Percentiles rank a stretch among this genome's conserved stretches.
phyloP scores from a whole-genome alignment of 2,329 filamentous ascomycete species.

The Trichoderma oligosporum region DNA sequence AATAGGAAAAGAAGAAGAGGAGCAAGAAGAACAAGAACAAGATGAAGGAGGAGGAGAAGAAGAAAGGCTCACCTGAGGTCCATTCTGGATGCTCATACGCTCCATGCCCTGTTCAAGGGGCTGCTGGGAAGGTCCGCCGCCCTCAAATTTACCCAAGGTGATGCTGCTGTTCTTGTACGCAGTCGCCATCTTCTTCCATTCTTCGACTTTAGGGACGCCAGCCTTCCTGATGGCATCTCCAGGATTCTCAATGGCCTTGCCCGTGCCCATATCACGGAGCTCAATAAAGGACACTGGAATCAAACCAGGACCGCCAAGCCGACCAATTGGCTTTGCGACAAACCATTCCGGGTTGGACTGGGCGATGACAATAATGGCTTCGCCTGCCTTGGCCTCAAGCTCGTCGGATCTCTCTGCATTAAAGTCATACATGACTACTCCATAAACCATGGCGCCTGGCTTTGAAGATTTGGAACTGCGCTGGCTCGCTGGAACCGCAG shows the following conservation, averaged over 20 bases:
- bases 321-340: constrained; percentile 96
- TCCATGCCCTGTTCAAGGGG: constrained; percentile 68
- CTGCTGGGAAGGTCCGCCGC: constrained; percentile 42
- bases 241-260: constrained; percentile 75
- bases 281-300: constrained; percentile 97
- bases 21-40: too few species aligned
- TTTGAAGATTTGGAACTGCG: constrained; percentile 49
- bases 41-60: too few species aligned
- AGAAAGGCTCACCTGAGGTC: constrained; percentile 26
- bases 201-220: constrained; percentile 90
- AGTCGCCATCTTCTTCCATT: constrained; percentile 99
- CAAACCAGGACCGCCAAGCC: constrained; percentile 88
- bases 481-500: constrained; percentile 34
- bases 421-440: constrained; percentile 96
- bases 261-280: constrained; percentile 88
- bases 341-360: constrained; percentile 99
- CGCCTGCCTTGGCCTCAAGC: constrained; percentile 87
- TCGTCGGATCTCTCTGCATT: constrained; percentile 93
- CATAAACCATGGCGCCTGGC: constrained; percentile 87
- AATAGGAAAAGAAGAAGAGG: neutral
- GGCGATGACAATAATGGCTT: constrained; percentile 96
- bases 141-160: constrained; percentile 84
- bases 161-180: constrained; percentile 99
- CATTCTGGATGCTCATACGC: constrained; percentile 65
- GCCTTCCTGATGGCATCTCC: constrained; percentile 81